Base-by-base conservation (phyloP, 78 protist genomes). In the Dictyostelium intermedium region DNA sequence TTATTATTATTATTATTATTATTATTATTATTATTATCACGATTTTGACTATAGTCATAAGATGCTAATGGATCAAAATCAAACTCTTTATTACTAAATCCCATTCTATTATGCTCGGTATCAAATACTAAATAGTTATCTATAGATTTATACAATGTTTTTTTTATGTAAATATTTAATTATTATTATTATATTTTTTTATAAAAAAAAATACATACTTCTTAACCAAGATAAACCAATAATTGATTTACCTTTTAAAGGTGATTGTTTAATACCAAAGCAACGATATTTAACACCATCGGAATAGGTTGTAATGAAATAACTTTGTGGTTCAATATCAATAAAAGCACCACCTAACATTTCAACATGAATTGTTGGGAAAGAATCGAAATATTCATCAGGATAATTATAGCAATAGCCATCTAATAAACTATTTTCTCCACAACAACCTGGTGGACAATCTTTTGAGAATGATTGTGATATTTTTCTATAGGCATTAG, bases 151-250 rank as follows among this genome's bases (percentile, higher is more conserved):
- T n/a, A 20, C 7, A 60, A 5, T 60, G 14, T 61, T 70, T 13
- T 3, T 13, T n/a, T 43, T n/a, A 30, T 5, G 45, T 43, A 50
- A 43, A 34, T 16, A 39, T 41, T 25, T 41, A 14, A 5, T 76
- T n/a, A 23, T 43, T 41, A 2, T 18, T n/a, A n/a, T 41, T 77
- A n/a, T n/a, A 43, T 39, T 16, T 13, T 77, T 73, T 14, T 35
- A 5, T 20, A 72, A 72, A 8, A 34, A 16, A n/a, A 7, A 5
- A 20, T 70, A 85, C 91, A 23, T 77, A 86, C 92, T 87, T 89
- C 94, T 89, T 63, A 89, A 47, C 94, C 94, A 89, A n/a, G 87
- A 80, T 69, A 89, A 80, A 60, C 94, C 94, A 25, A 89, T 27
- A 70, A 89, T 80, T 25, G 82, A 63, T 70, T 72, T 89, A 0